Conservation (phyloP, 805 yeast species). For the Lachancea kluyveri region DNA sequence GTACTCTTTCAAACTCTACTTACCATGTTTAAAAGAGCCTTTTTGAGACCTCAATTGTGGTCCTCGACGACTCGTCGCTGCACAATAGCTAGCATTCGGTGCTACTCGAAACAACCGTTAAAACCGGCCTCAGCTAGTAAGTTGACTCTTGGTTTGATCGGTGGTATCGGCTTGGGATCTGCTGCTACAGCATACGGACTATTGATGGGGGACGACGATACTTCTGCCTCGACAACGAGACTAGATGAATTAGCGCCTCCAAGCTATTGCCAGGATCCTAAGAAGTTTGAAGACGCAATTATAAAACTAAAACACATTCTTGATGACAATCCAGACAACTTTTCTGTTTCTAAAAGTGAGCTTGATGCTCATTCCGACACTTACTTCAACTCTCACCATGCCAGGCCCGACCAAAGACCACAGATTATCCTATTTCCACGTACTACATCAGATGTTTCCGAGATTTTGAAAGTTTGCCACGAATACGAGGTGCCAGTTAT, state of each 20-base stretch:
- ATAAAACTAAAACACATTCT: slow-evolving; percentile 35
- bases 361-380: slow-evolving; percentile 52
- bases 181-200: too few species aligned
- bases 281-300: slow-evolving; percentile 36
- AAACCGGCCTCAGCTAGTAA: too few species aligned
- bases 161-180: too few species aligned
- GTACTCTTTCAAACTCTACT: too few species aligned
- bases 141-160: too few species aligned
- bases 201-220: slow-evolving; percentile 2
- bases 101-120: too few species aligned
- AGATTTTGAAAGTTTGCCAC: slow-evolving; percentile 56
- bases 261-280: slow-evolving; percentile 31
- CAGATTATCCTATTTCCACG: slow-evolving; percentile 54
- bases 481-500: slow-evolving; percentile 59
- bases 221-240: slow-evolving; percentile 12
- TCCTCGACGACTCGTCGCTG: too few species aligned
- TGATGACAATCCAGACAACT: slow-evolving; percentile 32
- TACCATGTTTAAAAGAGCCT: too few species aligned
- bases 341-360: slow-evolving; percentile 33
- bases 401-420: slow-evolving; percentile 53
- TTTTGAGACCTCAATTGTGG: too few species aligned
- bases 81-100: too few species aligned
- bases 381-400: slow-evolving; percentile 58
- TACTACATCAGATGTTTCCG: slow-evolving; percentile 60
- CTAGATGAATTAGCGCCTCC: slow-evolving; percentile 19